Percentiles rank a stretch among this genome's conserved stretches.
phyloP scores from a whole-genome alignment of 352 stramenopile genomes.

The Phytophthora quininea region DNA sequence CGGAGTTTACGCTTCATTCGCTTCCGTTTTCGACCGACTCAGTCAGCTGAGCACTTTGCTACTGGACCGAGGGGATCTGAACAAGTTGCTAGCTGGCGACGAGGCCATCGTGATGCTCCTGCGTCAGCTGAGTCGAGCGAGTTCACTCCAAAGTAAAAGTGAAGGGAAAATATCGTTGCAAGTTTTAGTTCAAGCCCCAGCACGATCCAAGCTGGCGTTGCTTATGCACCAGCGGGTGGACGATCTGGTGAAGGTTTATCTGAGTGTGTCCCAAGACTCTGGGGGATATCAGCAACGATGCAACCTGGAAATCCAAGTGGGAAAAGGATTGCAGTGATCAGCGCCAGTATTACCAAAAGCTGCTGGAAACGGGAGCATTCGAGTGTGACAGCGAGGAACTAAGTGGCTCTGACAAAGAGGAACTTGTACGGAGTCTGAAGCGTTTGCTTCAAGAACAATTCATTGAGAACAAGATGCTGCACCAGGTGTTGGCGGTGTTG shows the following conservation, averaged over 20 bases:
- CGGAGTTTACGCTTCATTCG: constrained; percentile 3
- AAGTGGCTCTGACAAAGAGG: not conserved
- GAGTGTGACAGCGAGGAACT: not conserved
- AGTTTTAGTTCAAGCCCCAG: not conserved
- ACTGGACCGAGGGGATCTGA: constrained; percentile 1
- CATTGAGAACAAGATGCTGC: not conserved
- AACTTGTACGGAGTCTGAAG: not conserved
- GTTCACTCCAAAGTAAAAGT: not conserved
- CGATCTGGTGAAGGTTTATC: constrained; percentile 8
- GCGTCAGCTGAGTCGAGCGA: constrained; percentile 6
- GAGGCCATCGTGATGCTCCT: constrained; percentile 11
- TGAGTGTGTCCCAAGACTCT: too few relatives aligned
- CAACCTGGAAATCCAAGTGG: constrained; percentile 9
- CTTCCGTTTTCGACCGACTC: constrained; percentile 5
- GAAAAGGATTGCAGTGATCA: not conserved
- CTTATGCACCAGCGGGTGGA: constrained; percentile 8
- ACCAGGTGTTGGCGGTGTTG: not conserved
- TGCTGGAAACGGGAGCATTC: not conserved
- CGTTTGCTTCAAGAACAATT: not conserved
- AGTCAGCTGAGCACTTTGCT: constrained; percentile 1
- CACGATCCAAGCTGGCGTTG: constrained; percentile 9
- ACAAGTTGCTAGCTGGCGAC: constrained; percentile 7
- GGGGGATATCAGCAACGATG: not conserved
- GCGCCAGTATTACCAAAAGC: not conserved
- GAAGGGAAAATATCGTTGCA: not conserved